Conservation (phyloP, 2,329 filamentous ascomycete species). For the Cladobotryum mycophilum region DNA sequence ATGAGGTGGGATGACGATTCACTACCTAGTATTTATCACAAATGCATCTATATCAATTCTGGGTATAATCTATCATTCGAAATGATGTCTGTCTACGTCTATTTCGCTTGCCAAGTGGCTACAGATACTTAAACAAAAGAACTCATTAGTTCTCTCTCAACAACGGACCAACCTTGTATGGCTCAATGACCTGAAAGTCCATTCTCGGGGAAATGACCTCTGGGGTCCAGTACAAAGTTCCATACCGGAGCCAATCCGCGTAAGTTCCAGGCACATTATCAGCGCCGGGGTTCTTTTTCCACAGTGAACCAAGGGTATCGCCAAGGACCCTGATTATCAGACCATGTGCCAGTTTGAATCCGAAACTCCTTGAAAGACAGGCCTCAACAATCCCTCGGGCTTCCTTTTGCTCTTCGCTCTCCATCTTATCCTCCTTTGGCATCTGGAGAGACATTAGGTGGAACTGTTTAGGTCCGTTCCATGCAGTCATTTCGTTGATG, state of each 20-base stretch:
- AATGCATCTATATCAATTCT: too few relatives aligned
- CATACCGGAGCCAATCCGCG: constrained; percentile 48
- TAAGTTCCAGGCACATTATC: constrained; percentile 47
- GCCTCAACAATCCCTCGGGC: constrained; percentile 47
- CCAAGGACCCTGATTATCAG: constrained; percentile 44
- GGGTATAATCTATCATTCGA: too few relatives aligned
- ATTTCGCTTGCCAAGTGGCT: too few relatives aligned
- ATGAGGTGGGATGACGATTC: too few relatives aligned
- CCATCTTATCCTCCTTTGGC: constrained; percentile 29
- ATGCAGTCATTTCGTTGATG: constrained; percentile 46
- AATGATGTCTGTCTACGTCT: too few relatives aligned
- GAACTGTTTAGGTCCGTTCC: constrained; percentile 44
- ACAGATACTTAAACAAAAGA: too few relatives aligned
- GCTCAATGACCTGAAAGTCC: constrained; percentile 27
- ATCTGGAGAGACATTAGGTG: constrained; percentile 37
- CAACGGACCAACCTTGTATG: constrained; percentile 32
- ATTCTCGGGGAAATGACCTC: constrained; percentile 31
- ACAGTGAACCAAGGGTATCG: constrained; percentile 46
- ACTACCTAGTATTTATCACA: too few relatives aligned
- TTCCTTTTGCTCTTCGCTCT: constrained; percentile 35
- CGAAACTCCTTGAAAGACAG: constrained; percentile 44
- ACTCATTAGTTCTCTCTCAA: constrained; percentile 5
- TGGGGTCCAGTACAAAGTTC: constrained; percentile 41
- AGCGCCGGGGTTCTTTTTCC: constrained; percentile 43
- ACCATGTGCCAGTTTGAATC: constrained; percentile 50